Base-by-base conservation (phyloP, 1,284 basidiomycete genomes). In the Lentinula novae-zelandiae region DNA sequence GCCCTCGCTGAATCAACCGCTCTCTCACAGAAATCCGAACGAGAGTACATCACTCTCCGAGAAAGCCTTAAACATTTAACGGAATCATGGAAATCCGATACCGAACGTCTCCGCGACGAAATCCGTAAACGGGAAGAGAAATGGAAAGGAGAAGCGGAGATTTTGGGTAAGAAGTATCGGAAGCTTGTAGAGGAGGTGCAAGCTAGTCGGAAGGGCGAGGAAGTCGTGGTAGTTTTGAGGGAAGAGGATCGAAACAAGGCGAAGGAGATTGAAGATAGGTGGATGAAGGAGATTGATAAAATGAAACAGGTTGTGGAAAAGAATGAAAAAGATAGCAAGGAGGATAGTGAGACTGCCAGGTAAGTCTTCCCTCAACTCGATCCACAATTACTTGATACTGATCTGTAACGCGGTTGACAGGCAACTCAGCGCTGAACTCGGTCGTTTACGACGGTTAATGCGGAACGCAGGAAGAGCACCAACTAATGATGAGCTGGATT, bases 41-140 rank as follows among this genome's bases (percentile, higher is more conserved):
- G 90, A 40, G 90, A 93, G 74, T 92, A 92, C 67, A 75, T 86
- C 64, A 89, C 86, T 0, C 73, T 93, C 44, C 83, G 89, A 6
- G 90, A 92, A 64, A 85, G 86, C 66, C 75, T 92, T 58, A 89
- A 88, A 69, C 76, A 80, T 17, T 81, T 93, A 70, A 79, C 82
- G 4, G 85, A 86, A 63, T 80, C 81, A 5, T 92, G 87, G 82
- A 86, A 89, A 67, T 69, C 78, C 12, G 90, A 93, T 62, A 81
- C 84, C 0, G 85, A 87, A 20, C 75, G 76, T 54, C 74, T 93
- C 17, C 76, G 80, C 44, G 84, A 87, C 60, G 90, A 93, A 69
- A 88, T 92, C 83, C 75, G 74, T 58, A 83, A 80, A 68, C 76
- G 87, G 58, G 90, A 92, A 68, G 86, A 88, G 62, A 82, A 78